A percentile compares a stretch with the other conserved stretches of the same genome.
phyloP scores from a whole-genome alignment of 176 grass and related monocot genomes.

The Aegilops tauschii region DNA sequence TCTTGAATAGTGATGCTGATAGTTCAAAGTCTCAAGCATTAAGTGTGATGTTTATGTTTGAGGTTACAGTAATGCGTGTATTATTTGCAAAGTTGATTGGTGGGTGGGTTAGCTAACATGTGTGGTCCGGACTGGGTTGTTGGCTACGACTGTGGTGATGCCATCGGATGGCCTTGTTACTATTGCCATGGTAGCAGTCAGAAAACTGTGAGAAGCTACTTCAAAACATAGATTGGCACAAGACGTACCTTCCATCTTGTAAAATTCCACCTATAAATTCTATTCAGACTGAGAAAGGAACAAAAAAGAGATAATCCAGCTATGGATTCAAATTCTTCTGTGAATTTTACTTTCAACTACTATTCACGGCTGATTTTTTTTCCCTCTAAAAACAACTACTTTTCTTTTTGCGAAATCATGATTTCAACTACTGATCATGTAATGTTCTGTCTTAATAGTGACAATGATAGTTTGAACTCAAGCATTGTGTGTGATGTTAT shows the following conservation, averaged over 20 bases:
- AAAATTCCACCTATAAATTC: background rate
- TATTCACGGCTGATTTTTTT: background rate
- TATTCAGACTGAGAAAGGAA: background rate
- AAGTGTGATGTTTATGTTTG: background rate
- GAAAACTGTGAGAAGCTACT: background rate
- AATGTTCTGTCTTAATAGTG: no score
- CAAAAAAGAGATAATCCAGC: background rate
- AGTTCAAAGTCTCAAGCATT: background rate
- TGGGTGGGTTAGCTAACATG: background rate
- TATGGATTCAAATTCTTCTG: background rate
- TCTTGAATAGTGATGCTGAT: background rate
- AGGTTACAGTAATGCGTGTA: background rate
- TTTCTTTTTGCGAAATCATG: no score
- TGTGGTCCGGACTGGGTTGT: background rate
- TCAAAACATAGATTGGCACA: background rate
- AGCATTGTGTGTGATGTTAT: no score
- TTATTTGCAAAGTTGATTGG: background rate
- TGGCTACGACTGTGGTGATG: background rate
- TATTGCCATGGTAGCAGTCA: background rate
- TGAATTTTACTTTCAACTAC: background rate
- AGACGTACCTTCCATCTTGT: background rate
- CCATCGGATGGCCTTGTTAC: background rate
- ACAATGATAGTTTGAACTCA: no score
- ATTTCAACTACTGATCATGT: no score
- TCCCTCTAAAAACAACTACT: no score